phyloP scores from a whole-genome alignment of 2,329 filamentous ascomycete species.

The Venturiaceae sp. region DNA sequence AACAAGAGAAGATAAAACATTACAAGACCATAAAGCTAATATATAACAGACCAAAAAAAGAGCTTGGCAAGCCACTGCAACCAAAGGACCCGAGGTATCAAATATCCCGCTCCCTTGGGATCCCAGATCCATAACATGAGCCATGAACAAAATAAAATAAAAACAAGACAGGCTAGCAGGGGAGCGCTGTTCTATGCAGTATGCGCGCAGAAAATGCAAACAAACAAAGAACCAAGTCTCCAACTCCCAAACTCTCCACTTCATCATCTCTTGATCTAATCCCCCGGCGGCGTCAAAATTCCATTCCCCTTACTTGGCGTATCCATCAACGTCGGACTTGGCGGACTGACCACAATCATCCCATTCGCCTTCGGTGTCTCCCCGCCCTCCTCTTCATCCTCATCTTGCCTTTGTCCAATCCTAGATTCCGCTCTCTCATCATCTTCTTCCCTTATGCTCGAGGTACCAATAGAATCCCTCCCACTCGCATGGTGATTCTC shows the following conservation, averaged over 20 bases:
- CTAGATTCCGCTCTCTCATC: background rate
- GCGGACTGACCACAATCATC: background rate
- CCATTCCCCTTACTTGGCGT: background rate
- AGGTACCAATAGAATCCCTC: background rate
- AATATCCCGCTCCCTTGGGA: background rate
- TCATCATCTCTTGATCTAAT: background rate
- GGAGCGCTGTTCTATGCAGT: background rate
- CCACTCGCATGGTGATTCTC: background rate
- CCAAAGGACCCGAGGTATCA: too few species aligned
- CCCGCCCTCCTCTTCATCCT: slow-evolving; percentile 1
- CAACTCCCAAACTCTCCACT: background rate
- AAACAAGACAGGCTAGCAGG: background rate
- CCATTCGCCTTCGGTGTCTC: background rate
- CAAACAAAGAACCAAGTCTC: background rate
- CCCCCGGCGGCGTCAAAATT: slow-evolving; percentile 1
- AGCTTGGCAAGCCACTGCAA: too few species aligned
- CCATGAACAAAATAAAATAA: background rate
- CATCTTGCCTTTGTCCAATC: background rate
- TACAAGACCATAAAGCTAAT: background rate
- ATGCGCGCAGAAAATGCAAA: background rate
- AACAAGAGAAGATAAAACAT: background rate
- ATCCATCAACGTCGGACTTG: background rate
- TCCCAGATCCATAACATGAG: background rate
- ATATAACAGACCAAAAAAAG: background rate
- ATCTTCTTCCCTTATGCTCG: background rate